Base-by-base conservation (phyloP, 257 asterid genomes). In the Salvia rosmarinus region DNA sequence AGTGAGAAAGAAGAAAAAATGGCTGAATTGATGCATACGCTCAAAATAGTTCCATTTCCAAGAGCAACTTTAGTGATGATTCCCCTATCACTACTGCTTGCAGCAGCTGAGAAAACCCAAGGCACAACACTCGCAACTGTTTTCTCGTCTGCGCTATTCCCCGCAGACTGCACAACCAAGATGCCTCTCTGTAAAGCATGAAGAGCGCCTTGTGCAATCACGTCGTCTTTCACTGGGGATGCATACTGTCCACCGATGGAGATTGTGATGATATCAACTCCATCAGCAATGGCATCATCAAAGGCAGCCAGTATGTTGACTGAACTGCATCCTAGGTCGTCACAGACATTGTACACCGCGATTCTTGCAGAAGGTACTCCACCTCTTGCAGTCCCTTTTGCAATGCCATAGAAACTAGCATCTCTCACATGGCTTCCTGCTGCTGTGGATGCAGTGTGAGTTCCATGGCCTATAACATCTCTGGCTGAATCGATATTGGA, bases 401-500 rank as follows among this genome's bases (percentile, higher is more conserved):
- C 88, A 43, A 79, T 62, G 13, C 84, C 84, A 14, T 66, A 81
- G 51, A 77, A 81, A 52, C 88, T 84, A 51, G 79, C 82, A 55
- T 40, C 74, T 65, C 51, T 58, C 3, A 84, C 73, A 2, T 6
- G 11, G 65, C 51, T 77, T 3, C 84, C 88, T 2, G 86, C 86
- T 37, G 83, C 86, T 20, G 71, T 84, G 2, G 88, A 81, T 0
- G 88, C 84, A 3, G 82, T 77, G 13, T 79, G 88, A 54, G 82
- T 61, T 19, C 86, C 88, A 40, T 84, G 88, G 25, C 86, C 88
- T 0, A 3, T 12, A 12, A 34, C 43, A 28, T 84, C 88, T 20
- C 77, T 67, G 55, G 85, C 82, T 2, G 82, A 61, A 8, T 35
- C 6, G 9, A 6, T 35, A 1, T 3, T 35, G 9, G 40, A 35